Evolutionary conservation across 2,329 filamentous ascomycete genomes (phyloP), one percentile per base, ranked within the genome.

Genomic region (Davidsoniella eucalypti): DNA sequence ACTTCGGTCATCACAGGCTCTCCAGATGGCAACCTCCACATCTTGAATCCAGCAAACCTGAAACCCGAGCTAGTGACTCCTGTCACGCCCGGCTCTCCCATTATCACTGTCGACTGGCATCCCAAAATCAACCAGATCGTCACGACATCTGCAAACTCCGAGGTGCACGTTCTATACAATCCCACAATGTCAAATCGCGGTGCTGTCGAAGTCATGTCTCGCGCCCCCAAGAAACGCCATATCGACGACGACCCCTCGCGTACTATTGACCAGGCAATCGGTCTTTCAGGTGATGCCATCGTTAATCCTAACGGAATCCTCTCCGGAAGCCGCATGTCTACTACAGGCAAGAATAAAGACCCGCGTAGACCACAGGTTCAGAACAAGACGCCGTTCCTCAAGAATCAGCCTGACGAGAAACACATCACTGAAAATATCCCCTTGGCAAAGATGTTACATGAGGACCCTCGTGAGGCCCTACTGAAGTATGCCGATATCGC

Each of bases 401-500:
- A 93, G 64, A 84, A 74, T 54, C 84, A 92, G 59, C 88, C 90
- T 0, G 88, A 96, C 63, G 47, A 49, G 16, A 49, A 43, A 25
- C 47, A 49, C 21, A 49, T 49, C 18, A n/a, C 25, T 26, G 47
- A 49, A 6, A 49, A 43, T 33, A 49, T 49, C 25, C 47, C 47
- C 12, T 73, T 96, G 10, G 90, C 87, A 55, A 81, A 78, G 55
- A 94, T 98, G 86, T 73, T 94, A 44, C 88, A 98, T 64, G 92
- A 98, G 63, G 92, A 98, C 67, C 92, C 92, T 0, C 73, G 92
- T 55, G 92, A 94, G 65, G 92, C 92, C 43, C 68, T 98, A 60
- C 68, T 98, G 54, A 95, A 93, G 68, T 98, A 96, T 69, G 90
- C 87, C 37, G 86, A 94, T 50, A 82, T 93, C 61, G 87, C 88